A percentile compares a stretch with the other conserved stretches of the same genome.
Evolutionary conservation across 495 filamentous ascomycete genomes (phyloP).

Genomic region (Corynascus novoguineensis): DNA sequence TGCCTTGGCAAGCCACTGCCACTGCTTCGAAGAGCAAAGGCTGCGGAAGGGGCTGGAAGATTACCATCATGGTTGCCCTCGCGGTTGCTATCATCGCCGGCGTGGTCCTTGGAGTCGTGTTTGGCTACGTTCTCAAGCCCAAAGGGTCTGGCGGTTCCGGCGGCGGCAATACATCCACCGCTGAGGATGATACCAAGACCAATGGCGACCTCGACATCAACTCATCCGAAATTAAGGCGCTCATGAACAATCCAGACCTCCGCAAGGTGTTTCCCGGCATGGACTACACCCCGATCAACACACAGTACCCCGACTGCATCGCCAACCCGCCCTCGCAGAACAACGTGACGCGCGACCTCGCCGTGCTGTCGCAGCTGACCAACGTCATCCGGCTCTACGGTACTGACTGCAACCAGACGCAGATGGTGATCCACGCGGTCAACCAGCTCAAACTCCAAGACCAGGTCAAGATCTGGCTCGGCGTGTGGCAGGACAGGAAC

Average conservation of each 20-base stretch:
- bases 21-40: constrained; percentile 47
- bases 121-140: constrained; percentile 62
- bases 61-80: constrained; percentile 58
- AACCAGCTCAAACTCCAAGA: constrained; percentile 63
- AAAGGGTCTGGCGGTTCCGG: constrained; percentile 27
- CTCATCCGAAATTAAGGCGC: constrained; percentile 70
- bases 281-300: constrained; percentile 89
- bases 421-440: constrained; percentile 86
- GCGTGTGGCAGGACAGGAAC: constrained; percentile 89
- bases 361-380: constrained; percentile 85
- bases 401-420: constrained; percentile 95
- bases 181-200: constrained; percentile 36
- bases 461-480: constrained; percentile 84
- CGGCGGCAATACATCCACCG: constrained; percentile 21
- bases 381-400: constrained; percentile 88
- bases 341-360: constrained; percentile 88
- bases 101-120: constrained; percentile 73
- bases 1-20: constrained; percentile 48
- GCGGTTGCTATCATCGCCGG: constrained; percentile 58
- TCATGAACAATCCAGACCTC: constrained; percentile 73
- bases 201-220: constrained; percentile 69
- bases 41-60: constrained; percentile 61
- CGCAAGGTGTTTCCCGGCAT: constrained; percentile 96
- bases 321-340: constrained; percentile 77
- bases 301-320: constrained; percentile 84